A percentile compares a stretch with the other conserved stretches of the same genome.
These are phyloP conservation scores for Akanthomyces uredinophilus DNA, from an alignment of 2,329 filamentous ascomycete species.

Conservation along the genomic window DNA sequence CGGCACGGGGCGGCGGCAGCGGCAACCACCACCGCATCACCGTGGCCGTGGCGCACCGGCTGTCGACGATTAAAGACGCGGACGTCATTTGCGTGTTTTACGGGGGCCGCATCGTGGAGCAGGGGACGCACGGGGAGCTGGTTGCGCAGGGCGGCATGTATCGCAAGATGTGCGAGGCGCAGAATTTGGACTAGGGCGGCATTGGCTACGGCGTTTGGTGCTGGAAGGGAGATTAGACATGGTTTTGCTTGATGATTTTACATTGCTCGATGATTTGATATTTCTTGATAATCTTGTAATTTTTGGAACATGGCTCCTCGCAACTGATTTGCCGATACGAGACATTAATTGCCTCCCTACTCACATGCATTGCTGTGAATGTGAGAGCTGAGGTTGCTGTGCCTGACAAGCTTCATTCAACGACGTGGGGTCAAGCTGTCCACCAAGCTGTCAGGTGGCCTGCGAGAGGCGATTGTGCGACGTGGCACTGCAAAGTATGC, in stretches of 20 bases:
- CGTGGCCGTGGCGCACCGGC: conserved; percentile 86
- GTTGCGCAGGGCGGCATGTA: conserved; percentile 42
- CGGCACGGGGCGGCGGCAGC: conserved; percentile 70
- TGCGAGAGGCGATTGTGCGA: no score
- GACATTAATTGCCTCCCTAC: no score
- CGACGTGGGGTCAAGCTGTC: no score
- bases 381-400: no score
- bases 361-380: no score
- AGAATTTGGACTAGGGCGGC: conserved; percentile 27
- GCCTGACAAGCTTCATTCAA: no score
- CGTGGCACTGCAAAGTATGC: no score
- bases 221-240: not conserved
- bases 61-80: conserved; percentile 80
- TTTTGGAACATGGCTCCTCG: no score
- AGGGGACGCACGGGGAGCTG: conserved; percentile 52
- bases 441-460: no score
- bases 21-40: conserved; percentile 93
- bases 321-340: no score
- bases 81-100: conserved; percentile 59
- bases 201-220: no score
- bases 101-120: conserved; percentile 49
- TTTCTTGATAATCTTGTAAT: no score
- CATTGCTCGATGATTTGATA: not conserved
- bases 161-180: conserved; percentile 44
- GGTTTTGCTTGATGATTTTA: not conserved